phyloP scores from a whole-genome alignment of 768 basidiomycete genomes.

The Phaffia tasmanica region DNA sequence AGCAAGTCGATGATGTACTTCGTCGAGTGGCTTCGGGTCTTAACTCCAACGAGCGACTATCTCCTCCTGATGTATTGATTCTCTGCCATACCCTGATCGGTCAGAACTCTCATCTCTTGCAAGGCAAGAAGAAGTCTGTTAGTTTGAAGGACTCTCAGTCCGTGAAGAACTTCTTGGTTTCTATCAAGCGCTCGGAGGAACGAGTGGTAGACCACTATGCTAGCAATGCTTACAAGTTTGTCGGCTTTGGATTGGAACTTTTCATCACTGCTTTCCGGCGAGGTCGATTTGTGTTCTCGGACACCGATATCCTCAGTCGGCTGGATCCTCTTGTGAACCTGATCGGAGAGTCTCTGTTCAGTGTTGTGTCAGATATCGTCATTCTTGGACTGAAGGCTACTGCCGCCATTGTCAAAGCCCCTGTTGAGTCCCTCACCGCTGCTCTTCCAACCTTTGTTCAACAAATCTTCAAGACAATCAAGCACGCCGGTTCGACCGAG shows the following conservation, averaged over 20 bases:
- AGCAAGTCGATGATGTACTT: slow-evolving; percentile 76
- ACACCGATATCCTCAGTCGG: slow-evolving; percentile 60
- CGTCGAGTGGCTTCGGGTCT: slow-evolving; percentile 71
- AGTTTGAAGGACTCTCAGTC: slow-evolving; percentile 35
- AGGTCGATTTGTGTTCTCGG: slow-evolving; percentile 72
- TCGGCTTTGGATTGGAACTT: slow-evolving; percentile 81
- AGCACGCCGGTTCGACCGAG: slow-evolving; percentile 71
- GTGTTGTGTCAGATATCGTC: slow-evolving; percentile 62
- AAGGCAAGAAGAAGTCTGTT: slow-evolving; percentile 43
- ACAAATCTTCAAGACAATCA: slow-evolving; percentile 73
- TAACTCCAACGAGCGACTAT: slow-evolving; percentile 64
- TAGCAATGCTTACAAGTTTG: slow-evolving; percentile 82
- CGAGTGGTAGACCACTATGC: slow-evolving; percentile 58
- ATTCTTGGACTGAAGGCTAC: slow-evolving; percentile 65
- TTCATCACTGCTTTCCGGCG: slow-evolving; percentile 78
- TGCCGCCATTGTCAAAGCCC: slow-evolving; percentile 70
- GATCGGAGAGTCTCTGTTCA: slow-evolving; percentile 86
- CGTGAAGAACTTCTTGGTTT: slow-evolving; percentile 58
- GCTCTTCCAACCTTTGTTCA: slow-evolving; percentile 71
- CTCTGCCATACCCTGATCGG: slow-evolving; percentile 82
- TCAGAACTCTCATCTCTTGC: slow-evolving; percentile 78
- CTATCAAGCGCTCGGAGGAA: slow-evolving; percentile 56
- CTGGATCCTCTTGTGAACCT: slow-evolving; percentile 74
- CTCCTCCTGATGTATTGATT: slow-evolving; percentile 58
- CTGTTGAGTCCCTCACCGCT: slow-evolving; percentile 59